Percentiles rank a stretch among this genome's conserved stretches.
Conservation (phyloP, 2,329 filamentous ascomycete genomes). For the Clonostachys byssicola region DNA sequence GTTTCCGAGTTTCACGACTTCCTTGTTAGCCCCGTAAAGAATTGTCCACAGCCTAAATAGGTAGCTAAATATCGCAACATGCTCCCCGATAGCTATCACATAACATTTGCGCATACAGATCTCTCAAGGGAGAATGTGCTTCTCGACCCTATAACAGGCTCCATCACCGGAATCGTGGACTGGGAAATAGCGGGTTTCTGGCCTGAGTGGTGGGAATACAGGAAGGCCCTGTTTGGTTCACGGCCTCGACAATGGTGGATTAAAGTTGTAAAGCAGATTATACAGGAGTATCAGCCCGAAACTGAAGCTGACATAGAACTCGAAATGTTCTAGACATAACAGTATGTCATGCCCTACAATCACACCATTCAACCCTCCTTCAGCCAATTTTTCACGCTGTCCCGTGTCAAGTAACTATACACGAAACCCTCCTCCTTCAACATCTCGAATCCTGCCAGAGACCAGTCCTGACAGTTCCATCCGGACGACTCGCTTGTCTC, state of each 20-base stretch:
- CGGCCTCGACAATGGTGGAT: conserved; percentile 8
- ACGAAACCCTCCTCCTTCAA: too few relatives aligned
- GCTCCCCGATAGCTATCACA: conserved; percentile 1
- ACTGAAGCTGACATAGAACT: conserved; percentile 8
- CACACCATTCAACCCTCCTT: too few relatives aligned
- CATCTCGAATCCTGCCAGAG: too few relatives aligned
- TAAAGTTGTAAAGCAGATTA: conserved; percentile 4
- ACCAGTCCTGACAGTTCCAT: too few relatives aligned
- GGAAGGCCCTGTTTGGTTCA: conserved; percentile 9
- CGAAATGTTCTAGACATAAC: conserved; percentile 7
- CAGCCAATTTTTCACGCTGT: too few relatives aligned
- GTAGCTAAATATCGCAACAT: conserved; percentile 5
- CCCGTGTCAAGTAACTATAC: too few relatives aligned
- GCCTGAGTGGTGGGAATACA: conserved; percentile 13
- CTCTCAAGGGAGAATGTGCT: conserved; percentile 24
- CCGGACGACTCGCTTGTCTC: too few relatives aligned
- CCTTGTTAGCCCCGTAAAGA: conserved; percentile 5
- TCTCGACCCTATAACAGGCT: conserved; percentile 26
- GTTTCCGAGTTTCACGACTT: conserved; percentile 7
- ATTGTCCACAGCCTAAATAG: conserved; percentile 6
- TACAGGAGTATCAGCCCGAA: conserved; percentile 5
- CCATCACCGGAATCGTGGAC: conserved; percentile 49
- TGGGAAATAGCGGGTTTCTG: conserved; percentile 35
- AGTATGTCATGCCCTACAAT: too few relatives aligned
- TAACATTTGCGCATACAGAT: conserved; percentile 21